Percentiles rank a stretch among this genome's conserved stretches.
Evolutionary conservation across 495 filamentous ascomycete genomes (phyloP).

Genomic region (Bombardia bombarda): DNA sequence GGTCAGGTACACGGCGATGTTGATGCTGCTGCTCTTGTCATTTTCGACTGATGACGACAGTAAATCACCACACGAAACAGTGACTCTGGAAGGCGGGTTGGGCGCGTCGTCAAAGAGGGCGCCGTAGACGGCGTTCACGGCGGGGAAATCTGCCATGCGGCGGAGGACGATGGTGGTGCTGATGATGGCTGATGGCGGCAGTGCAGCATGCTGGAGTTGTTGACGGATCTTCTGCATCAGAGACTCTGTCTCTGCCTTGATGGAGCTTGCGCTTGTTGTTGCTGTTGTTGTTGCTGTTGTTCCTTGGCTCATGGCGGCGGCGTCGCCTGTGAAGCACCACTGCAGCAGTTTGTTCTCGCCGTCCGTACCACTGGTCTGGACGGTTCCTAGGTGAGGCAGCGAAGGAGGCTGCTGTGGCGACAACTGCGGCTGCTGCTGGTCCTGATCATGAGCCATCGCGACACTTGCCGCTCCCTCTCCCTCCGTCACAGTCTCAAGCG

Average conservation of each 20-base stretch:
- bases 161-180: conserved; percentile 71
- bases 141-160: conserved; percentile 67
- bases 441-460: too few species aligned
- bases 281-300: too few species aligned
- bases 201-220: conserved; percentile 15
- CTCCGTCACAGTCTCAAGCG: not conserved
- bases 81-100: conserved; percentile 79
- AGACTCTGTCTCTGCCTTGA: conserved; percentile 26
- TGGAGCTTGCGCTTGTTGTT: conserved; percentile 2
- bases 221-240: conserved; percentile 28
- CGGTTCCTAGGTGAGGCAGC: not conserved
- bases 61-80: conserved; percentile 63
- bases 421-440: too few species aligned
- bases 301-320: too few species aligned
- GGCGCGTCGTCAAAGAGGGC: conserved; percentile 56
- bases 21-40: conserved; percentile 45
- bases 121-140: conserved; percentile 67
- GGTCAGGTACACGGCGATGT: conserved; percentile 46
- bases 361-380: too few species aligned
- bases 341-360: conserved; percentile 10
- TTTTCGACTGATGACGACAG: too few species aligned
- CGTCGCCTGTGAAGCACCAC: conserved; percentile 10
- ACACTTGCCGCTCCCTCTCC: not conserved
- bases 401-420: too few species aligned
- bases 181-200: conserved; percentile 51